Base-by-base conservation (phyloP, 495 filamentous ascomycete genomes). In the Hamigera avellanea region DNA sequence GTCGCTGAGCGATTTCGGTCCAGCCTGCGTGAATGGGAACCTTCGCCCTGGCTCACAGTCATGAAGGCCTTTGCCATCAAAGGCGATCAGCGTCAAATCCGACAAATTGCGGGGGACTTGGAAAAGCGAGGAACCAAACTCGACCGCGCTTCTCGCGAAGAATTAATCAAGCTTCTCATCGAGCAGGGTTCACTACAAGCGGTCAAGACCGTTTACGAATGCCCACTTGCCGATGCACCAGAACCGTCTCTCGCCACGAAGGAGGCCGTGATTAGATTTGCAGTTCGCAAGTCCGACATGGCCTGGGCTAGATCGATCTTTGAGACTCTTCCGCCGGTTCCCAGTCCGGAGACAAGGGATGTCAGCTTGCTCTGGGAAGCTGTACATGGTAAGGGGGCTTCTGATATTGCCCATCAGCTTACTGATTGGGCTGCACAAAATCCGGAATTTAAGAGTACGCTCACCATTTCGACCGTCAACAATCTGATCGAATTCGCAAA, bases 351-450 rank as follows among this genome's bases (percentile, higher is more conserved):
- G 16, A 63, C 49, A 8, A 81, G 81, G 72, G 76, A 87, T 44
- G 66, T 80, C 19, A 59, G 80, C 6, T 67, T 94, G 28, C 72
- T 81, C 32, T 93, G 83, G 82, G 76, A 83, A 17, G 80, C 79
- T 9, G 68, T 78, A 9, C 72, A 79, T 41, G 79, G 77, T 7
- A 80, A 73, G 49, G 74, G 75, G 8, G 75, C 81, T 4, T 74
- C 82, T 43, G 76, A 80, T 31, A 66, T 93, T 19, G 75, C 75
- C 35, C 64, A 70, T 32, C 82, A 67, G 4, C 64, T 79, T 32
- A 79, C 85, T 66, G 43, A 50, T 5, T 59, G 69, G 41, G 54
- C 51, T 6, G 65, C 67, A 12, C 48, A 56, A 19, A 52, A 69
- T 21, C 57, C 54, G 14, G 50, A 50, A 2, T 41, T 57, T 26